These are phyloP conservation scores for Apophysomyces sp. DNA, from an alignment of 371 early-diverging fungal species.

Conservation along the genomic window DNA sequence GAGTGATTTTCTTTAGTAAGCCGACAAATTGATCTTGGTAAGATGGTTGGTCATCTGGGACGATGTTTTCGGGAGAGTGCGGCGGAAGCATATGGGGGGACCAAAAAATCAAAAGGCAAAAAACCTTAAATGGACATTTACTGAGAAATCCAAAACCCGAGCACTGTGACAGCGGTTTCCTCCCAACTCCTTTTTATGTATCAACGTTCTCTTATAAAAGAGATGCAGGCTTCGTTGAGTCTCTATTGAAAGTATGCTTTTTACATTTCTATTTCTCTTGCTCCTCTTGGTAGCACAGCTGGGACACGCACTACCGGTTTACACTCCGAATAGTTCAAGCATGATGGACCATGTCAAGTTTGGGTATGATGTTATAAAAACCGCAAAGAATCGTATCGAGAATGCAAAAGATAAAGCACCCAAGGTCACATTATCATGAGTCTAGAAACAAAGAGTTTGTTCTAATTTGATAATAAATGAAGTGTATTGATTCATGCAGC, in stretches of 20 bases:
- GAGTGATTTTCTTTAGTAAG: constrained; percentile 33
- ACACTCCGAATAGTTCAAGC: not conserved
- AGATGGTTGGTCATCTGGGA: not conserved
- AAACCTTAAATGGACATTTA: not conserved
- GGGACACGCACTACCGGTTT: not conserved
- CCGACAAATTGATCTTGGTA: constrained; percentile 23
- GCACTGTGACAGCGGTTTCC: no score
- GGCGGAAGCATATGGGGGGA: not conserved
- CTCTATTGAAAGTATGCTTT: no score
- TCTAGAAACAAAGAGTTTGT: no score
- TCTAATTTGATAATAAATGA: not conserved
- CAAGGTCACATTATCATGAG: not conserved
- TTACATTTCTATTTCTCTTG: not conserved
- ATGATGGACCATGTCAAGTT: constrained; percentile 1
- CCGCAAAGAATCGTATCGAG: constrained; percentile 7
- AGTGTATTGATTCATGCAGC: not conserved
- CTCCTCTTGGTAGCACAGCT: not conserved
- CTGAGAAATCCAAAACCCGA: no score
- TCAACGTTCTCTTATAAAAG: no score
- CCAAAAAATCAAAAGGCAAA: constrained; percentile 3
- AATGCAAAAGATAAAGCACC: constrained; percentile 8
- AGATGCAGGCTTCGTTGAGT: no score
- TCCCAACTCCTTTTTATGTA: not conserved
- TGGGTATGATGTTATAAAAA: constrained; percentile 11
- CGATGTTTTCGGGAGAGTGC: not conserved